These are phyloP conservation scores for Fusarium haematococcum DNA, from an alignment of 2,329 filamentous ascomycete species.

Conservation along the genomic window DNA sequence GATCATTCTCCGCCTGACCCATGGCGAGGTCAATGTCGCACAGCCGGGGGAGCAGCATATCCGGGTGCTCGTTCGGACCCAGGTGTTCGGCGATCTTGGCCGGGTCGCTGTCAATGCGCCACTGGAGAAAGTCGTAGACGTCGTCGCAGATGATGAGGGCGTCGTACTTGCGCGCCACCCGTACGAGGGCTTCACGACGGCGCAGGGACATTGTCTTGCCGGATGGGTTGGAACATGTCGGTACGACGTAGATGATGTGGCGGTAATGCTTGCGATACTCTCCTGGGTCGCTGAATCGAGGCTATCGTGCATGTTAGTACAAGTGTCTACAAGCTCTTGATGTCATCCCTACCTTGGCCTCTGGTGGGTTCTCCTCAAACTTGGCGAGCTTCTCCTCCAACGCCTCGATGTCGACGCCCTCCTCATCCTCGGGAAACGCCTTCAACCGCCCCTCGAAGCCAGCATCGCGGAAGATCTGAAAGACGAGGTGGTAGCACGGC, in stretches of 20 bases:
- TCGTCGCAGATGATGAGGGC: conserved; percentile 90
- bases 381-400: conserved; percentile 47
- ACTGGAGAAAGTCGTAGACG: conserved; percentile 93
- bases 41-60: conserved; percentile 76
- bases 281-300: conserved; percentile 64
- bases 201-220: conserved; percentile 82
- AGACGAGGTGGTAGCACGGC: conserved; percentile 87
- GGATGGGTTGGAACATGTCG: conserved; percentile 90
- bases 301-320: conserved; percentile 41
- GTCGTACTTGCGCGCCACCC: conserved; percentile 81
- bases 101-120: conserved; percentile 60
- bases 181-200: conserved; percentile 76
- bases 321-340: neutral
- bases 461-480: conserved; percentile 85
- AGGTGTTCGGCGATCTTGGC: conserved; percentile 34
- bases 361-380: conserved; percentile 44
- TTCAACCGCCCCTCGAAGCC: conserved; percentile 76
- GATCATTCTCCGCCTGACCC: conserved; percentile 62
- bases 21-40: conserved; percentile 81
- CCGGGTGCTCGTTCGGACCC: conserved; percentile 48
- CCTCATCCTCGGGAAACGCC: conserved; percentile 80
- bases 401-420: conserved; percentile 78
- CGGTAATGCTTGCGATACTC: conserved; percentile 82
- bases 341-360: conserved; percentile 14
- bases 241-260: conserved; percentile 89